Conservation (phyloP, 2,329 filamentous ascomycete genomes). For the Raffaelea albimanens region DNA sequence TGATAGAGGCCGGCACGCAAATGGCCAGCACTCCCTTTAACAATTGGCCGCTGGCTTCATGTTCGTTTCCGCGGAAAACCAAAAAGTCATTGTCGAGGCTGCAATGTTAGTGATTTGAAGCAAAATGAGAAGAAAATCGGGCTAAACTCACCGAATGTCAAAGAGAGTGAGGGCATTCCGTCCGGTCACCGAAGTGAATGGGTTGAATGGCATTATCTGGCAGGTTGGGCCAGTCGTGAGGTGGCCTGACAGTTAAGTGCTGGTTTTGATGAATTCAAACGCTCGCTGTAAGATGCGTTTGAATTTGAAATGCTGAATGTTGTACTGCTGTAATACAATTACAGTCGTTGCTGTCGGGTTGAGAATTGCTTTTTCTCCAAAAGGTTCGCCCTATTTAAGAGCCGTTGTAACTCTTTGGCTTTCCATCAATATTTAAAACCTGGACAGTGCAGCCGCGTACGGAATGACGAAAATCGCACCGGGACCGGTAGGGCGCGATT, state of each 20-base stretch:
- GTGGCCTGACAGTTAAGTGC: background rate
- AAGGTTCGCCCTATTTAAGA: too few species aligned
- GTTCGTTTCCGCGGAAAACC: slow-evolving; percentile 64
- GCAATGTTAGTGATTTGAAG: slow-evolving; percentile 3
- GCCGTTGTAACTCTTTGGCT: too few species aligned
- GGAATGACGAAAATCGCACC: too few species aligned
- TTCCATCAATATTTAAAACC: too few species aligned
- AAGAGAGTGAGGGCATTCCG: slow-evolving; percentile 45
- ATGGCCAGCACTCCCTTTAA: slow-evolving; percentile 66
- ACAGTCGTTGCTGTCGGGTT: too few species aligned
- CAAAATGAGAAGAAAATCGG: background rate
- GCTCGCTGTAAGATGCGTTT: too few species aligned
- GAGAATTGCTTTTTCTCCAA: too few species aligned
- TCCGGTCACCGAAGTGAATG: slow-evolving; percentile 41
- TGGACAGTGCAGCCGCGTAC: too few species aligned
- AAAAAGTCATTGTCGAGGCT: slow-evolving; percentile 73
- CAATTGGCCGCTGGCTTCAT: slow-evolving; percentile 67
- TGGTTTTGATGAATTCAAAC: too few species aligned
- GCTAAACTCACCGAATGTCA: slow-evolving; percentile 42
- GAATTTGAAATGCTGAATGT: too few species aligned
- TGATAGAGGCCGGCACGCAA: slow-evolving; percentile 59
- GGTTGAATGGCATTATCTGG: slow-evolving; percentile 43
- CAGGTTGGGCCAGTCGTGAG: background rate
- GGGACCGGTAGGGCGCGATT: too few species aligned
- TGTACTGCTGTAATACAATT: too few species aligned